These are phyloP conservation scores for Acorus calamus DNA, from an alignment of 106 monocot species.

Conservation along the genomic window DNA sequence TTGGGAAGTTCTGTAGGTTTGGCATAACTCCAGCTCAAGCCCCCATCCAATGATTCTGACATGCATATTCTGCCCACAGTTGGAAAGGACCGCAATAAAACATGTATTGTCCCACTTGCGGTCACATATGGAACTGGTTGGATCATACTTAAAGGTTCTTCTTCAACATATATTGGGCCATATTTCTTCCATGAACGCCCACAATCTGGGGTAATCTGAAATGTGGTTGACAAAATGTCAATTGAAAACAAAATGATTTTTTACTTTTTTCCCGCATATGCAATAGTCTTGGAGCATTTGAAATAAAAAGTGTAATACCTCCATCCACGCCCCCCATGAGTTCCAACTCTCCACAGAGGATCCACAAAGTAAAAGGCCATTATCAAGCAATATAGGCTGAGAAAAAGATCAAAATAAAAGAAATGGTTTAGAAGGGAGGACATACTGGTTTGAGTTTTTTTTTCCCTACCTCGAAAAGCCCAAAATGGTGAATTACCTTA, in stretches of 20 bases:
- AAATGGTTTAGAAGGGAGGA: background rate
- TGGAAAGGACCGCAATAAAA: constrained; percentile 59
- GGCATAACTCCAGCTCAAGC: constrained; percentile 57
- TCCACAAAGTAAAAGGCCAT: constrained; percentile 73
- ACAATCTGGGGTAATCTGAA: constrained; percentile 54
- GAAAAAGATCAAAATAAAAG: background rate
- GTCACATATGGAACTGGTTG: constrained; percentile 84
- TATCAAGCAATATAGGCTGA: constrained; percentile 71
- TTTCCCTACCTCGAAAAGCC: too few species aligned
- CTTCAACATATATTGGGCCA: constrained; percentile 68
- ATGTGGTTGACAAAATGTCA: background rate
- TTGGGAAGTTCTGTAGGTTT: constrained; percentile 66
- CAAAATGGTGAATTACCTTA: constrained; percentile 33
- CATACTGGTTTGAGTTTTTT: background rate
- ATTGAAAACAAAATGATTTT: background rate
- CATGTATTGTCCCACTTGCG: constrained; percentile 36
- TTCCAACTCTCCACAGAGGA: constrained; percentile 99
- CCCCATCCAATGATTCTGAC: constrained; percentile 77
- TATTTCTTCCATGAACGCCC: constrained; percentile 78
- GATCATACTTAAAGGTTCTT: constrained; percentile 53
- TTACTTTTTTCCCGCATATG: background rate
- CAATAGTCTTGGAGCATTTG: background rate
- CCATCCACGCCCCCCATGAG: constrained; percentile 98
- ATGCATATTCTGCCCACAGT: constrained; percentile 54
- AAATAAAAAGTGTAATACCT: constrained; percentile 26